Evolutionary conservation across 352 stramenopile species (phyloP).

Genomic region (Phytophthora pseudosyringae): DNA sequence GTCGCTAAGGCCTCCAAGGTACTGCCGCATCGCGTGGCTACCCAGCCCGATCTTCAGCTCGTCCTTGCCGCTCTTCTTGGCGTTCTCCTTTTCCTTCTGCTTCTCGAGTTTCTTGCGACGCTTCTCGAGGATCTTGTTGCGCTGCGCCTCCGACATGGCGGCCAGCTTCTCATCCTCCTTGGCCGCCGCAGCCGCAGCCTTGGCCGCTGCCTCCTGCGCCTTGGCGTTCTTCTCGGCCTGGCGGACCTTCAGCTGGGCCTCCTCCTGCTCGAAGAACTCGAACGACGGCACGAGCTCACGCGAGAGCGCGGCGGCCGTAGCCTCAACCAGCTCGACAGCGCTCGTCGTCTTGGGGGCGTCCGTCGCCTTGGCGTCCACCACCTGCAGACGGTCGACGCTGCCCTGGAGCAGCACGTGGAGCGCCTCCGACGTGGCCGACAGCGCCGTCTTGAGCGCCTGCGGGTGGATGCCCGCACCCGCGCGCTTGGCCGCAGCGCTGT

Average conservation of each 20-base stretch:
- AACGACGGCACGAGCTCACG: slow-evolving; percentile 60
- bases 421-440: slow-evolving; percentile 60
- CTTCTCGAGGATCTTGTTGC: slow-evolving; percentile 80
- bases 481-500: slow-evolving; percentile 36
- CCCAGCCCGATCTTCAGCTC: slow-evolving; percentile 73
- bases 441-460: slow-evolving; percentile 66
- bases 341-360: slow-evolving; percentile 30
- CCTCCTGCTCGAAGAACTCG: slow-evolving; percentile 65
- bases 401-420: slow-evolving; percentile 65
- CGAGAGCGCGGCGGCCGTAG: slow-evolving; percentile 42
- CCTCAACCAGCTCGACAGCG: slow-evolving; percentile 63
- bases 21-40: slow-evolving; percentile 66
- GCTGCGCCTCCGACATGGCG: slow-evolving; percentile 77
- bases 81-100: slow-evolving; percentile 77
- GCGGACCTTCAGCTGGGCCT: slow-evolving; percentile 61
- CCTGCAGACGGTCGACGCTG: slow-evolving; percentile 57
- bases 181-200: slow-evolving; percentile 70
- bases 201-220: slow-evolving; percentile 69
- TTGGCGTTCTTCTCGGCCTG: slow-evolving; percentile 64
- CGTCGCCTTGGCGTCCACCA: slow-evolving; percentile 22
- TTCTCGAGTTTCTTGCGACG: slow-evolving; percentile 87
- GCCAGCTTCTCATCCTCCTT: slow-evolving; percentile 89
- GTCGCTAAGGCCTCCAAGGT: slow-evolving; percentile 39
- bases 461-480: slow-evolving; percentile 56
- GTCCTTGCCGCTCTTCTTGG: slow-evolving; percentile 74